Conservation (phyloP, 2,329 filamentous ascomycete species). For the Fusarium annulatum region DNA sequence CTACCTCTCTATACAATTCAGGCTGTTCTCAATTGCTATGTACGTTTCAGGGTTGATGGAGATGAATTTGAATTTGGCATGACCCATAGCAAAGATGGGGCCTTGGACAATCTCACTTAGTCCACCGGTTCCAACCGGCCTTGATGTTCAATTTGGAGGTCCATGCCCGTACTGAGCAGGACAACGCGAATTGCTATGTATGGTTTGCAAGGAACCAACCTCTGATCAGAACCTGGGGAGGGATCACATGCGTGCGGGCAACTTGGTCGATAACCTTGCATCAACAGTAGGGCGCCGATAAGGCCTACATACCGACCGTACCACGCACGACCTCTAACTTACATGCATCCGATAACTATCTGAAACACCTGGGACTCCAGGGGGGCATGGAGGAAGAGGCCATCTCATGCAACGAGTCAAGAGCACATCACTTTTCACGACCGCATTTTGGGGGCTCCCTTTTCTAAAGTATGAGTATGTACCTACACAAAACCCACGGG, state of each 20-base stretch:
- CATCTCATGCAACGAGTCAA: background rate
- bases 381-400: conserved; percentile 8
- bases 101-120: background rate
- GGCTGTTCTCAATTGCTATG: too few species aligned
- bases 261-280: conserved; percentile 25
- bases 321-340: background rate
- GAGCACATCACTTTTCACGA: background rate
- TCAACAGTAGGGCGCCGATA: conserved; percentile 14
- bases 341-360: background rate
- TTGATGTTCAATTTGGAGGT: conserved; percentile 6
- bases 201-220: background rate
- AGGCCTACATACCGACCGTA: background rate
- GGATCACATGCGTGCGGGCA: conserved; percentile 17
- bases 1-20: too few species aligned
- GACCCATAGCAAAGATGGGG: conserved; percentile 10
- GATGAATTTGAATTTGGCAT: conserved; percentile 1
- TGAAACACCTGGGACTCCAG: conserved; percentile 1
- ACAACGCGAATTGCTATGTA: too few species aligned
- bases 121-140: conserved; percentile 15
- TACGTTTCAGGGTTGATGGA: too few species aligned
- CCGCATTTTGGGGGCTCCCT: background rate
- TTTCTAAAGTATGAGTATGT: background rate
- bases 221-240: conserved; percentile 12
- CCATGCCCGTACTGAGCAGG: background rate
- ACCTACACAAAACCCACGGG: background rate